phyloP scores from a whole-genome alignment of 805 yeast species.

The Candida sithepensis region DNA sequence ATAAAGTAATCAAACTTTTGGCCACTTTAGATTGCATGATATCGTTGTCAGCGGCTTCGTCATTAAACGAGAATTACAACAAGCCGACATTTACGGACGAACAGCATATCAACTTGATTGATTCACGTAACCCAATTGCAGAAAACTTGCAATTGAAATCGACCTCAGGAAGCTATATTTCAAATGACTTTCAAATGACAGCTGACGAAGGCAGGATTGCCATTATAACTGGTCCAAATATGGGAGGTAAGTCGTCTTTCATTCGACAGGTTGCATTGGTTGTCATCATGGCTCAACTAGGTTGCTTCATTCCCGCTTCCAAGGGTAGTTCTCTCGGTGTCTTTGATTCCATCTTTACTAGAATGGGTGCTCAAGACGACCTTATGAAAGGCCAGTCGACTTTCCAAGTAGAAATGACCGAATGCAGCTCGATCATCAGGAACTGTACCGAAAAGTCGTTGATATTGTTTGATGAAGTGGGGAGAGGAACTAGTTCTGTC shows the following conservation, averaged over 20 bases:
- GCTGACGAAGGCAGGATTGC: constrained; percentile 46
- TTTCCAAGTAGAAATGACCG: constrained; percentile 73
- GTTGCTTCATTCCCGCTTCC: constrained; percentile 76
- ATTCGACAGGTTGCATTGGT: constrained; percentile 71
- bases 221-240: constrained; percentile 80
- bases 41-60: constrained; percentile 61
- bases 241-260: constrained; percentile 84
- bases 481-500: constrained; percentile 62
- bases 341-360: constrained; percentile 48
- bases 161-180: constrained; percentile 42
- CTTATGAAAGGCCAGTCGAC: constrained; percentile 75
- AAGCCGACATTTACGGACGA: constrained; percentile 49
- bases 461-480: constrained; percentile 71
- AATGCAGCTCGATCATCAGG: constrained; percentile 55
- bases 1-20: constrained; percentile 42
- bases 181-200: constrained; percentile 59
- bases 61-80: constrained; percentile 39
- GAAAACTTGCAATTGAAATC: constrained; percentile 16
- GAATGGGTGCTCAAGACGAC: constrained; percentile 85
- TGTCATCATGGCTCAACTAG: constrained; percentile 73
- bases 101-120: constrained; percentile 46
- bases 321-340: constrained; percentile 46
- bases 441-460: constrained; percentile 51
- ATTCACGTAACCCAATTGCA: constrained; percentile 45
- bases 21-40: constrained; percentile 63